Base-by-base conservation (phyloP, 768 basidiomycete genomes). In the Boletus fagicola region DNA sequence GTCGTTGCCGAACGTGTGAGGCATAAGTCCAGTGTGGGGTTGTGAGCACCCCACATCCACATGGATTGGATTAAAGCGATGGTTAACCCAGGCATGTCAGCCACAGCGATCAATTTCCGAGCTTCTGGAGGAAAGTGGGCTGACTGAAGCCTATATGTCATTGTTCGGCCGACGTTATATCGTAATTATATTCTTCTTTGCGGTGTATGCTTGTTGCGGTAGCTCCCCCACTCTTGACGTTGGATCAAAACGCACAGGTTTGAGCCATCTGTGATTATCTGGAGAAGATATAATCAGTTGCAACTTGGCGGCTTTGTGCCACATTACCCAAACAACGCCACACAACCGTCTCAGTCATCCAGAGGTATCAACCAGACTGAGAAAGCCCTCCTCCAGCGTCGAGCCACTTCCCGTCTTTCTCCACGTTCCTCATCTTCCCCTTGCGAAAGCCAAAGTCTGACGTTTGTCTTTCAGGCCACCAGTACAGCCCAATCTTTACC, bases 311-410 rank as follows among this genome's bases (percentile, higher is more conserved):
- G 51, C 8, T 26, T 44, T 28, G 59, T 64, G 70, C 70, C 71
- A 72, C 71, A 68, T 22, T 36, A 6, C 1, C 38, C 68, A 72
- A 74, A 72, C 60, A 72, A 60, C 35, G 38, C 60, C 66, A 72
- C 53, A 70, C 60, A 62, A 35, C 24, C 51, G 59, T 58, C 70
- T 64, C 68, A 72, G 69, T 69, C 72, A 72, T 62, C 72, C 56
- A 53, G 33, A 42, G 51, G 62, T 62, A 65, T 71, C 69, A 71
- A 72, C 71, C 66, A 65, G 62, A 54, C 54, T 8, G 40, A 50
- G 48, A 26, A 40, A 62, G 55, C 59, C 59, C 62, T 56, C 57
- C 26, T 40, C 53, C 56, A 62, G 42, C 46, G 57, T 53, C 59
- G 59, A 60, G 59, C 54, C 59, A 60, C 69, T 24, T 38, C 9